phyloP scores from a whole-genome alignment of 192 early-diverging fungal species.

The Coemansia sp. region DNA sequence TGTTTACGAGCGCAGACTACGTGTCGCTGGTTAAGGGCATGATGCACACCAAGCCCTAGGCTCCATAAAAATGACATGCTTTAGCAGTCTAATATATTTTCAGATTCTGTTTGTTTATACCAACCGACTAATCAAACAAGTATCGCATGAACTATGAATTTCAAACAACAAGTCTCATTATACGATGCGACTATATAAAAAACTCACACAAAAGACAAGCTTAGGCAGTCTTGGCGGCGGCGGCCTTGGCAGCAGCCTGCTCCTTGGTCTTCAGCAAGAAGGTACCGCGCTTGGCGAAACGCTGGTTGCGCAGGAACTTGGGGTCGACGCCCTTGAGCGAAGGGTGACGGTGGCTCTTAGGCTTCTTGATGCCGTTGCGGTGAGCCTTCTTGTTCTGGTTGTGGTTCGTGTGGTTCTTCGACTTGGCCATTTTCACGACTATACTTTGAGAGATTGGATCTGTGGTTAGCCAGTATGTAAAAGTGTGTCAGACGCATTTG shows the following conservation, averaged over 20 bases:
- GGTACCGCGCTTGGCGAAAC: conserved; percentile 77
- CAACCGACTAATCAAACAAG: background rate
- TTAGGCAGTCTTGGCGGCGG: conserved; percentile 25
- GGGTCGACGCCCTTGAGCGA: conserved; percentile 90
- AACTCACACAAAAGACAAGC: conserved; percentile 1
- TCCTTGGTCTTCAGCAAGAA: conserved; percentile 41
- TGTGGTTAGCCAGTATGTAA: background rate
- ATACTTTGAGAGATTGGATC: background rate
- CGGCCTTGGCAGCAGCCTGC: conserved; percentile 38
- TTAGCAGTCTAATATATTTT: background rate
- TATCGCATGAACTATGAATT: background rate
- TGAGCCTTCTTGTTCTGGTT: conserved; percentile 99
- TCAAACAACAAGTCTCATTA: conserved; percentile 1
- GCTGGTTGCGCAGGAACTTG: conserved; percentile 98
- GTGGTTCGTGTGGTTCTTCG: conserved; percentile 99
- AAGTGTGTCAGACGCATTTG: background rate
- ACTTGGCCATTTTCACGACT: conserved; percentile 70
- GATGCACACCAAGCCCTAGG: conserved; percentile 15
- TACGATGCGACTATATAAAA: conserved; percentile 5
- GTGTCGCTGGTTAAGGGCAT: conserved; percentile 51
- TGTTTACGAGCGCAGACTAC: conserved; percentile 49
- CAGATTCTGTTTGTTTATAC: background rate
- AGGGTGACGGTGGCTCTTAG: conserved; percentile 81
- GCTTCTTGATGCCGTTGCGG: conserved; percentile 99
- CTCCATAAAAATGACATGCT: background rate